These are phyloP conservation scores for Verticillium zaregamsianum DNA, from an alignment of 2,329 filamentous ascomycete genomes.

Conservation along the genomic window DNA sequence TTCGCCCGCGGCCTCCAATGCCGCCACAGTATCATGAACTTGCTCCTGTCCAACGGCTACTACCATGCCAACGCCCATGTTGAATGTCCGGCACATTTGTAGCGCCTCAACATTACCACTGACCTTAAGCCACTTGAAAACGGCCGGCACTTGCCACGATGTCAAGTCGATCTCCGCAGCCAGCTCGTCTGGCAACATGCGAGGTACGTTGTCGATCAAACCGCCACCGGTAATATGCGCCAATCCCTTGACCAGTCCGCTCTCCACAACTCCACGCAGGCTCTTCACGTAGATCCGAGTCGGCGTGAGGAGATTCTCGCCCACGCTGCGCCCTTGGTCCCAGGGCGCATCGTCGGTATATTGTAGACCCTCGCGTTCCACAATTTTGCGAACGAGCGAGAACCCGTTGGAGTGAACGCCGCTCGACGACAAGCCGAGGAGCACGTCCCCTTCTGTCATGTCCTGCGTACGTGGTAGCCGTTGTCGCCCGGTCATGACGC, in stretches of 20 bases:
- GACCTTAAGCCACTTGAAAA: constrained; percentile 83
- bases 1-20: constrained; percentile 67
- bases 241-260: constrained; percentile 77
- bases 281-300: constrained; percentile 92
- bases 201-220: constrained; percentile 87
- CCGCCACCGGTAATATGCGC: constrained; percentile 97
- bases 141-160: constrained; percentile 69
- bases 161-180: constrained; percentile 76
- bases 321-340: constrained; percentile 59
- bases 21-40: constrained; percentile 54
- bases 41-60: constrained; percentile 68
- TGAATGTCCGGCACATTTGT: constrained; percentile 93
- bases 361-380: constrained; percentile 65
- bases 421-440: constrained; percentile 79
- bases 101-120: constrained; percentile 64
- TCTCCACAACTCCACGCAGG: constrained; percentile 61
- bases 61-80: constrained; percentile 93
- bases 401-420: constrained; percentile 97
- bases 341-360: constrained; percentile 77
- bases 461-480: constrained; percentile 71
- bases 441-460: constrained; percentile 79
- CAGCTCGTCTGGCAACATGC: constrained; percentile 79
- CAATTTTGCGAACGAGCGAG: constrained; percentile 88
- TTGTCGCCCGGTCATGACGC: constrained; percentile 66
- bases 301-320: constrained; percentile 76